A percentile compares a stretch with the other conserved stretches of the same genome.
These are phyloP conservation scores for Pistacia atlantica DNA, from an alignment of 345 rosid genomes.

Conservation along the genomic window DNA sequence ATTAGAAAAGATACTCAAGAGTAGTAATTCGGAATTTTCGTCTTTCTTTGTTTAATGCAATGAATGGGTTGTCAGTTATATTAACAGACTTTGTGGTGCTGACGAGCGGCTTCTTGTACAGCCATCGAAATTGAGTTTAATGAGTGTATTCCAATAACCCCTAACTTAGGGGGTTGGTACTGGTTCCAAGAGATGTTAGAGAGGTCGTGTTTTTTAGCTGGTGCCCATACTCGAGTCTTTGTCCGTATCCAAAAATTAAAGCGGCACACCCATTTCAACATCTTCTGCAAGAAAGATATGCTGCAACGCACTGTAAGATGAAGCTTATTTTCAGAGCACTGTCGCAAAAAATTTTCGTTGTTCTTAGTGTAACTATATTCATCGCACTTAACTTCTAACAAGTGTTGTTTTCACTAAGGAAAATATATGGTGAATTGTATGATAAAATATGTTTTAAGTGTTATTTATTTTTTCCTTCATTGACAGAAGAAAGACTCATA, in stretches of 20 bases:
- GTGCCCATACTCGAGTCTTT: slow-evolving; percentile 20
- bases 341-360: too few species aligned
- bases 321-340: too few species aligned
- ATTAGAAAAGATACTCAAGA: too few species aligned
- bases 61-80: too few species aligned
- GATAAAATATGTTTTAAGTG: too few species aligned
- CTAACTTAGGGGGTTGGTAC: neutral
- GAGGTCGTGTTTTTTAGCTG: neutral
- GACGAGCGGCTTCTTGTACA: neutral
- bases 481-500: neutral
- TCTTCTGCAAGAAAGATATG: neutral
- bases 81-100: neutral
- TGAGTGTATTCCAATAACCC: neutral
- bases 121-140: neutral
- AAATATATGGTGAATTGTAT: too few species aligned
- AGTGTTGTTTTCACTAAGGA: too few species aligned
- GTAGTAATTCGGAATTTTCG: too few species aligned
- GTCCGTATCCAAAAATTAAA: slow-evolving; percentile 13
- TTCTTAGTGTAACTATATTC: too few species aligned
- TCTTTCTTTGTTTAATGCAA: too few species aligned
- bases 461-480: too few species aligned
- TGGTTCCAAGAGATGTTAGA: neutral
- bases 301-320: neutral
- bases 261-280: slow-evolving; percentile 18
- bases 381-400: too few species aligned